phyloP scores from a whole-genome alignment of 192 early-diverging fungal genomes.

The Coemansia sp. region DNA sequence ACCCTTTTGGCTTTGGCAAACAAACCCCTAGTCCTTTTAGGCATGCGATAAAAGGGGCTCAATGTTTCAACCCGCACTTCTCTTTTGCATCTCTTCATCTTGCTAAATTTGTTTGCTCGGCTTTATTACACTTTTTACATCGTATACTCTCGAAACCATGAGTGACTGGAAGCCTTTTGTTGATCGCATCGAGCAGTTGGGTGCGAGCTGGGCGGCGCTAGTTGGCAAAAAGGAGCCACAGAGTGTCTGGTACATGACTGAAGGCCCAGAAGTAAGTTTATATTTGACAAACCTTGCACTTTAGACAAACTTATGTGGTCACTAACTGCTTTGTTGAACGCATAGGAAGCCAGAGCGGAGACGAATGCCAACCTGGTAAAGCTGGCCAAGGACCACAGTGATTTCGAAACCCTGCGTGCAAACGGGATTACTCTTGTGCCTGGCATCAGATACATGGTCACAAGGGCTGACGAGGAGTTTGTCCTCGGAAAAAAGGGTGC shows the following conservation, averaged over 20 bases:
- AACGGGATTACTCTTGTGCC: constrained; percentile 61
- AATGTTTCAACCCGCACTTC: background rate
- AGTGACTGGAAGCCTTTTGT: background rate
- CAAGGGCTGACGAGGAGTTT: constrained; percentile 59
- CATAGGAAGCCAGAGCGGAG: background rate
- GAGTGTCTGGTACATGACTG: background rate
- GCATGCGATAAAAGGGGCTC: background rate
- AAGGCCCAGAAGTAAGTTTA: background rate
- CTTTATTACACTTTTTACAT: background rate
- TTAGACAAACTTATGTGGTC: background rate
- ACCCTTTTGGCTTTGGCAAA: no score
- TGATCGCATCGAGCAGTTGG: background rate
- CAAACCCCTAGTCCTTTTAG: constrained; percentile 5
- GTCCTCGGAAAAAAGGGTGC: constrained; percentile 80
- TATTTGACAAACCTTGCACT: background rate
- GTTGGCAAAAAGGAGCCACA: background rate
- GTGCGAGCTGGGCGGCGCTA: background rate
- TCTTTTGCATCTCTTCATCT: background rate
- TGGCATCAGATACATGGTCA: constrained; percentile 72
- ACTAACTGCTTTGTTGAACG: background rate
- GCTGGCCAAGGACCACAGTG: background rate
- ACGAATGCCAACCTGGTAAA: background rate
- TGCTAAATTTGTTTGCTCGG: background rate
- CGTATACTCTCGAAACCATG: background rate
- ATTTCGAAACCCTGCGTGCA: constrained; percentile 46